A percentile compares a stretch with the other conserved stretches of the same genome.
These are phyloP conservation scores for Tubosaeta sp. DNA, from an alignment of 768 basidiomycete genomes.

Conservation along the genomic window DNA sequence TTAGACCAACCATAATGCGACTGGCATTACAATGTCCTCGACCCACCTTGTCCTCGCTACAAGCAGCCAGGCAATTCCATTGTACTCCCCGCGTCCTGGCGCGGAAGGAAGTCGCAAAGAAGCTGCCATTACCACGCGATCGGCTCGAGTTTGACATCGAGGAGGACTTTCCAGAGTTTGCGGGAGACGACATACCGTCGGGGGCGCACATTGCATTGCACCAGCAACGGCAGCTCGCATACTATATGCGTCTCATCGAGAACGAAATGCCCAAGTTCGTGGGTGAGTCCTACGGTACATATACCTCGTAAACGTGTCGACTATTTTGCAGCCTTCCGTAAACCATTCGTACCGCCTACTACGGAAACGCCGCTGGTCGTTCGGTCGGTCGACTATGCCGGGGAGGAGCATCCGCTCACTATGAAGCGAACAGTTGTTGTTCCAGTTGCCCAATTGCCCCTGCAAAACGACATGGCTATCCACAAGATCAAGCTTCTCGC, in stretches of 20 bases:
- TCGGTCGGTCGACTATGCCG: constrained; percentile 72
- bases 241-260: constrained; percentile 83
- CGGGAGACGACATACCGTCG: constrained; percentile 58
- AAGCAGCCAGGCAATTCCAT: constrained; percentile 21
- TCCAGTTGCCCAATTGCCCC: constrained; percentile 68
- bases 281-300: constrained; percentile 44
- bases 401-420: constrained; percentile 68
- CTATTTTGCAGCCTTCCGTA: constrained; percentile 61
- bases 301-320: constrained; percentile 5
- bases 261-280: constrained; percentile 85
- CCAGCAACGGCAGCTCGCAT: constrained; percentile 67
- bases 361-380: constrained; percentile 57
- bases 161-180: constrained; percentile 29
- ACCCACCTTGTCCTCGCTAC: constrained; percentile 5
- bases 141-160: constrained; percentile 33
- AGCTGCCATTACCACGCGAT: constrained; percentile 38
- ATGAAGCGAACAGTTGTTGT: constrained; percentile 72
- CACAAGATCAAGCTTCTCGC: constrained; percentile 89
- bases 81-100: constrained; percentile 16
- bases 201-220: constrained; percentile 69
- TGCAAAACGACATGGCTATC: constrained; percentile 56
- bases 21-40: constrained; percentile 16
- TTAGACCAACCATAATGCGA: constrained; percentile 16
- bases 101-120: constrained; percentile 18
- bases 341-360: constrained; percentile 71